phyloP scores from a whole-genome alignment of 2,329 filamentous ascomycete genomes.

The Ascosphaera aggregata region DNA sequence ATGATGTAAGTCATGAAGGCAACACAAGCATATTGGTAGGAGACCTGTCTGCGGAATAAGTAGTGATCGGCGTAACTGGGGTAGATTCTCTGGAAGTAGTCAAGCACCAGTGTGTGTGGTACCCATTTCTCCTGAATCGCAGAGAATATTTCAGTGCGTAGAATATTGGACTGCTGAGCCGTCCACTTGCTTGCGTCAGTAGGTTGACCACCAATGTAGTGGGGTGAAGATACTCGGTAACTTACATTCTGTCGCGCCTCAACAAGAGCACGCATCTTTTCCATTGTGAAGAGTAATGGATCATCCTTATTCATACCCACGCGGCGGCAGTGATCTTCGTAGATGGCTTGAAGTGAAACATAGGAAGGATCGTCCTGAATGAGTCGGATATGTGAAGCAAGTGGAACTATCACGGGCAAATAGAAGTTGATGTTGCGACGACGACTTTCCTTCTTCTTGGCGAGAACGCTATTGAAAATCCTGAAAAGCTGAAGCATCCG shows the following conservation, averaged over 20 bases:
- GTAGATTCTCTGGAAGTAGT: constrained; percentile 78
- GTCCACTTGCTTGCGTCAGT: constrained; percentile 9
- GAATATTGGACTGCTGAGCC: constrained; percentile 43
- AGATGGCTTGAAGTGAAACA: constrained; percentile 81
- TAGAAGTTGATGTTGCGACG: constrained; percentile 91
- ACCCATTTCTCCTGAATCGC: constrained; percentile 91
- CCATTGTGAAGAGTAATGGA: constrained; percentile 82
- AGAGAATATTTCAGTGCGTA: constrained; percentile 75
- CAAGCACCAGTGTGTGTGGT: constrained; percentile 53
- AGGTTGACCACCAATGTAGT: background rate
- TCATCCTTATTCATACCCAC: constrained; percentile 83
- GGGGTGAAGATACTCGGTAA: constrained; percentile 1
- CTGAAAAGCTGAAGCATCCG: constrained; percentile 89
- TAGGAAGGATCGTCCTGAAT: constrained; percentile 92
- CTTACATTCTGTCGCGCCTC: constrained; percentile 38
- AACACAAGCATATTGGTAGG: constrained; percentile 80
- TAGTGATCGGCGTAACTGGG: constrained; percentile 86
- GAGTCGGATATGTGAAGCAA: constrained; percentile 84
- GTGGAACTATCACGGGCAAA: constrained; percentile 79
- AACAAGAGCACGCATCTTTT: constrained; percentile 59
- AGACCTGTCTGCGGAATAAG: constrained; percentile 93
- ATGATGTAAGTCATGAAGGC: constrained; percentile 99
- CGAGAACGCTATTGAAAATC: constrained; percentile 81
- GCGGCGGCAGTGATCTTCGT: constrained; percentile 84
- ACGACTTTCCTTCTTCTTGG: constrained; percentile 84